Evolutionary conservation across 331 rosid genomes (phyloP), one percentile per base, ranked within the genome.

Genomic region (Prunus yedoensis): DNA sequence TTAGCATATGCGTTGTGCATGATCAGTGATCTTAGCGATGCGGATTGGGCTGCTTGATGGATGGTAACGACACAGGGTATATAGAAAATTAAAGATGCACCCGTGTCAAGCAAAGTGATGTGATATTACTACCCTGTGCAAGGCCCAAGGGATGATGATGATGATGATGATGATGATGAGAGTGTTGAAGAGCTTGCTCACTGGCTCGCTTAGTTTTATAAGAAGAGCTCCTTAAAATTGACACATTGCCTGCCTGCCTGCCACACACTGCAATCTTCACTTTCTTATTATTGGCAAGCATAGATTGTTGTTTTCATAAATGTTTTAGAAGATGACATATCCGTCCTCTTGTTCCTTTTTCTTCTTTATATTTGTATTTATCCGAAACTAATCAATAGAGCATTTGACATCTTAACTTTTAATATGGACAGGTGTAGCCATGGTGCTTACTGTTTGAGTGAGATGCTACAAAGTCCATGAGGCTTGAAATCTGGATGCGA

Each of bases 1-100:
- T 27, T 46, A 16, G 10, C 59, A 35, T 58, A 10, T 45, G 53
- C 75, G 62, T 28, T 58, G 45, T 74, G 27, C 78, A 93, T 23
- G 43, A 80, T 25, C 27, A 25, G 27, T 25, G 27, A 25, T 74
- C 85, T 47, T 78, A 88, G 86, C 10, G 95, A 93, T 77, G 96
- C 88, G 76, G 98, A 90, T 61, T 89, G 98, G 98, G 65, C 87
- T 53, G 87, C 82, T 25, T 93, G 83, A 90, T n/a, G n/a, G 81
- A 13, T 21, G 54, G 18, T 28, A 32, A 27, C 15, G 3, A 27
- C 59, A 49, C 43, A 2, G 35, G 51, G 0, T 3, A 1, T 47
- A 47, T 12, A 47, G 51, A 47, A 16, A 47, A 47, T 47, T 52
- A 52, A 21, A 52, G 57, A 52, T 52, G n/a, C 57, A 52, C 57